Percentiles rank a stretch among this genome's conserved stretches.
phyloP scores from a whole-genome alignment of 495 filamentous ascomycete species.

The Margaritispora aquatica region DNA sequence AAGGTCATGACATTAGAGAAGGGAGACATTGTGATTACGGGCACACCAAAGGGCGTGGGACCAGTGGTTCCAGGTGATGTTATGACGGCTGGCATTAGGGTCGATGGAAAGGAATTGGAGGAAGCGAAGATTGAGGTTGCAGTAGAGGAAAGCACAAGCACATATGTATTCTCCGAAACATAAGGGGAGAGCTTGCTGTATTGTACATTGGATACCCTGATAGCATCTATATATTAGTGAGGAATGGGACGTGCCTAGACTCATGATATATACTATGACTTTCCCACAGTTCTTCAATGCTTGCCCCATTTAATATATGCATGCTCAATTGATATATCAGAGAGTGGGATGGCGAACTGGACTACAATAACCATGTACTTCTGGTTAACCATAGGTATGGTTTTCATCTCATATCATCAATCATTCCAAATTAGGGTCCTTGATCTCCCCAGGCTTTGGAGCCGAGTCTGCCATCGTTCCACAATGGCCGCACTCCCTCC shows the following conservation, averaged over 20 bases:
- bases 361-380: too few species aligned
- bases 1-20: constrained; percentile 89
- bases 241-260: too few species aligned
- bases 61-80: constrained; percentile 79
- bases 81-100: constrained; percentile 77
- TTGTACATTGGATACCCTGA: constrained; percentile 10
- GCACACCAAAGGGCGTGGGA: constrained; percentile 95
- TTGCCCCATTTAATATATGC: too few species aligned
- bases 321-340: too few species aligned
- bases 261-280: too few species aligned
- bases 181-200: constrained; percentile 22
- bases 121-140: constrained; percentile 79
- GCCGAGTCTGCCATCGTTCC: constrained; percentile 60
- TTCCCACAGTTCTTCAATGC: too few species aligned
- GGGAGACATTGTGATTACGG: constrained; percentile 89
- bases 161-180: constrained; percentile 56
- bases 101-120: constrained; percentile 77
- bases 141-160: constrained; percentile 59
- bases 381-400: too few species aligned
- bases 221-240: background rate
- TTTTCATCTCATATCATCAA: too few species aligned
- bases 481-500: constrained; percentile 72
- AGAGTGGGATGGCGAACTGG: background rate
- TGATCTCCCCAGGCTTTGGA: constrained; percentile 41
- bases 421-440: constrained; percentile 42